Percentiles rank a stretch among this genome's conserved stretches.
phyloP scores from a whole-genome alignment of 192 early-diverging fungal species.

The Helicostylum pulchrum region DNA sequence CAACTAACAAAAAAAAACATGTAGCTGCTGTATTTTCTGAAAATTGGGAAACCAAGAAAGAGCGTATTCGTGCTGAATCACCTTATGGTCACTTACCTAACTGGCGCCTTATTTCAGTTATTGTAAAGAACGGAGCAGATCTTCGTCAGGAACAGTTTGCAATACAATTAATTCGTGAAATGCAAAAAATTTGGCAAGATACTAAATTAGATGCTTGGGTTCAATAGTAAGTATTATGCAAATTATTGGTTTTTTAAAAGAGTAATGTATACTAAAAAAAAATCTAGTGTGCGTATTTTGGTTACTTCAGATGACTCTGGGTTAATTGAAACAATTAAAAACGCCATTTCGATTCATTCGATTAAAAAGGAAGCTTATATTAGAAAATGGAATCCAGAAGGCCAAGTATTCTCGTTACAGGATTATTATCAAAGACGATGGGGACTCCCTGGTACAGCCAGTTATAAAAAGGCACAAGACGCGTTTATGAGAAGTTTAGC shows the following conservation, averaged over 20 bases:
- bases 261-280: no score
- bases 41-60: constrained; percentile 84
- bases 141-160: constrained; percentile 96
- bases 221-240: constrained; percentile 65
- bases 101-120: constrained; percentile 89
- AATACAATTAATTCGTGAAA: constrained; percentile 88
- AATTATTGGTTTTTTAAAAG: not conserved
- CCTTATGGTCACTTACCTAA: constrained; percentile 81
- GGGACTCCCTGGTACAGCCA: constrained; percentile 74
- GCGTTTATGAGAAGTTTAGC: constrained; percentile 91
- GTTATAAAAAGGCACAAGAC: constrained; percentile 83
- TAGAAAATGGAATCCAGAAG: constrained; percentile 64
- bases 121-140: constrained; percentile 96
- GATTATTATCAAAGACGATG: constrained; percentile 78
- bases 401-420: constrained; percentile 79
- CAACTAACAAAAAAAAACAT: not conserved
- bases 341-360: constrained; percentile 94
- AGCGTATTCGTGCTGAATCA: constrained; percentile 76
- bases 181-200: constrained; percentile 88
- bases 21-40: constrained; percentile 89
- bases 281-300: constrained; percentile 73
- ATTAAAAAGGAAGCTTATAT: constrained; percentile 95
- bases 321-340: constrained; percentile 90
- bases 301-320: constrained; percentile 92
- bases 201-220: constrained; percentile 84